A percentile compares a stretch with the other conserved stretches of the same genome.
Conservation (phyloP, 148 eudicot species). For the Heliamphora exappendiculata region DNA sequence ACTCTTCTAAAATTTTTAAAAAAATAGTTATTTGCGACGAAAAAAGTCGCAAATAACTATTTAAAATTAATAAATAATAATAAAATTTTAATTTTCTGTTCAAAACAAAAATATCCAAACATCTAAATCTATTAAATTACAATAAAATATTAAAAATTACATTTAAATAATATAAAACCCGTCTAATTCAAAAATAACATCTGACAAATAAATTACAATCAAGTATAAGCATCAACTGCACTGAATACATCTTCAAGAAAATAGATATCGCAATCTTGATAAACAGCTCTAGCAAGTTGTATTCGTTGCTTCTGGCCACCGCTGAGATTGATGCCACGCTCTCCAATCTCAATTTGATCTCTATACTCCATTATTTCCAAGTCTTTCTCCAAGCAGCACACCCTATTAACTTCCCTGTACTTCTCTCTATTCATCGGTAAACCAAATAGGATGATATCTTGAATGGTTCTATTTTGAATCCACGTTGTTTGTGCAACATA, state of each 20-base stretch:
- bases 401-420: slow-evolving; percentile 59
- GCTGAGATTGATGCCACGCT: slow-evolving; percentile 96
- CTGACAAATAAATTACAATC: too few species aligned
- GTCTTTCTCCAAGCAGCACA: slow-evolving; percentile 81
- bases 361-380: slow-evolving; percentile 94
- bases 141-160: too few species aligned
- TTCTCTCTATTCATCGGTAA: slow-evolving; percentile 61
- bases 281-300: slow-evolving; percentile 94
- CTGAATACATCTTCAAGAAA: slow-evolving; percentile 95
- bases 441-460: slow-evolving; percentile 83
- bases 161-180: too few species aligned
- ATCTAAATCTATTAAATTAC: too few species aligned
- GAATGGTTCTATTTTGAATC: slow-evolving; percentile 87
- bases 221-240: slow-evolving; percentile 98
- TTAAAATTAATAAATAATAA: too few species aligned
- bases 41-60: too few species aligned
- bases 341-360: slow-evolving; percentile 97
- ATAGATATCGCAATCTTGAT: slow-evolving; percentile 90
- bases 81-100: too few species aligned
- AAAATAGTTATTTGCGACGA: too few species aligned
- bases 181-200: too few species aligned
- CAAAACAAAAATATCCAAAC: too few species aligned
- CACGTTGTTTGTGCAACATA: slow-evolving; percentile 95
- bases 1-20: too few species aligned
- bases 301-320: slow-evolving; percentile 96